phyloP scores from a whole-genome alignment of 2,329 filamentous ascomycete genomes.

The Aureobasidium musti region DNA sequence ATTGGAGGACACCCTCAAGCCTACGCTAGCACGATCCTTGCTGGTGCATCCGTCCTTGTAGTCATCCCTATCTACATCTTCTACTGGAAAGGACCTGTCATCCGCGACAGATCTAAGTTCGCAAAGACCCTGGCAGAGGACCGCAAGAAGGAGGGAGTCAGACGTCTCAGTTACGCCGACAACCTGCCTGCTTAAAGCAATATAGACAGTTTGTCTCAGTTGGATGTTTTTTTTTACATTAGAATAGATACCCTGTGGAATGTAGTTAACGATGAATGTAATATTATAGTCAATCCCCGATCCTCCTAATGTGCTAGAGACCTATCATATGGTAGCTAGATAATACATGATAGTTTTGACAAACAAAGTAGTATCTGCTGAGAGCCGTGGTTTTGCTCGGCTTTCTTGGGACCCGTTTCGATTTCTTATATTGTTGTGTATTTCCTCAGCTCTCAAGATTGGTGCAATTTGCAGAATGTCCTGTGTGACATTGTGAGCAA shows the following conservation, averaged over 20 bases:
- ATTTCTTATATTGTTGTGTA: too few species aligned
- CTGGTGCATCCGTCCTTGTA: conserved; percentile 53
- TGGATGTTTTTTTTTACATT: neutral
- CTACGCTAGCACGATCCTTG: conserved; percentile 58
- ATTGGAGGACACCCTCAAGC: conserved; percentile 42
- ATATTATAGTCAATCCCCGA: neutral
- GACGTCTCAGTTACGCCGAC: conserved; percentile 27
- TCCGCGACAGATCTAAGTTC: conserved; percentile 53
- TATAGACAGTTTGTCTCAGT: neutral
- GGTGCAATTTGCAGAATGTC: too few species aligned
- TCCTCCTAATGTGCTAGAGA: neutral
- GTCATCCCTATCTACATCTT: conserved; percentile 58
- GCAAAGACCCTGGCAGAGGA: conserved; percentile 47
- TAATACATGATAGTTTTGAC: too few species aligned
- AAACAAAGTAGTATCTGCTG: too few species aligned
- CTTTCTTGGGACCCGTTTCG: too few species aligned
- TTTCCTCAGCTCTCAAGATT: too few species aligned
- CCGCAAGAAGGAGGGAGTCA: conserved; percentile 36
- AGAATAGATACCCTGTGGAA: conserved; percentile 9
- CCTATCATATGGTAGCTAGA: too few species aligned
- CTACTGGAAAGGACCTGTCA: conserved; percentile 55
- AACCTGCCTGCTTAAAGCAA: conserved; percentile 12
- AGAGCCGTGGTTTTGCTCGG: too few species aligned
- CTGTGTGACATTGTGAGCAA: accelerated
- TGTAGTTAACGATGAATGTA: neutral